Conservation (phyloP, 1,284 basidiomycete species). For the Fomes fomentarius region DNA sequence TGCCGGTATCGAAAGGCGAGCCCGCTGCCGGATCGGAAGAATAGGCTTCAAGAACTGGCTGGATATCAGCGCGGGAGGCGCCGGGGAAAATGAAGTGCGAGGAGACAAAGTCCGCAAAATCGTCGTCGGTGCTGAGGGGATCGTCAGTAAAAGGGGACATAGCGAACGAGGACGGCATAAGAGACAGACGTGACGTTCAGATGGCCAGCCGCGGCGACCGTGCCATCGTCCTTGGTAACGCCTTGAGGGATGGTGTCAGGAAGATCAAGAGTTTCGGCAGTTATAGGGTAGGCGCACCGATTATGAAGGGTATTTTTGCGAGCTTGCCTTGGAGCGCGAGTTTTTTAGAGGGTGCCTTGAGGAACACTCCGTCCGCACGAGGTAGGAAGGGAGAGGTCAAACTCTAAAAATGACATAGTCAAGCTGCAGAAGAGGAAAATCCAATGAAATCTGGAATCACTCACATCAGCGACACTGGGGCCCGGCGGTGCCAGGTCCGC, state of each 20-base stretch:
- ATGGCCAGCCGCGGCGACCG: slow-evolving; percentile 27
- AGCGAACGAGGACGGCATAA: too few relatives aligned
- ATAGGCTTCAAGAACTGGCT: slow-evolving; percentile 41
- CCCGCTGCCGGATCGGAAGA: slow-evolving; percentile 46
- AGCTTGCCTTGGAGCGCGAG: slow-evolving; percentile 14
- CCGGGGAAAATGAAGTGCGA: slow-evolving; percentile 36
- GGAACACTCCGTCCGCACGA: slow-evolving; percentile 40
- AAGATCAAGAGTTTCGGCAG: too few relatives aligned
- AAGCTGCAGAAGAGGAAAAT: neutral
- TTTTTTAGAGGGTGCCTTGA: slow-evolving; percentile 27
- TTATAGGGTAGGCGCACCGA: slow-evolving; percentile 25
- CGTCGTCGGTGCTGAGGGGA: slow-evolving; percentile 12
- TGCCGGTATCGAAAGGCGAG: slow-evolving; percentile 53
- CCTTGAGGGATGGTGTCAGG: slow-evolving; percentile 6
- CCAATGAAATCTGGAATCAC: too few relatives aligned
- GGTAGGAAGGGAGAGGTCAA: slow-evolving; percentile 35
- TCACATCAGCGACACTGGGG: neutral
- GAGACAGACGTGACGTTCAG: slow-evolving; percentile 18
- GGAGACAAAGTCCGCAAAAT: slow-evolving; percentile 6
- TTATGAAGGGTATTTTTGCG: slow-evolving; percentile 32
- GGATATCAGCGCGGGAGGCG: slow-evolving; percentile 32
- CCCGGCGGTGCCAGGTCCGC: neutral
- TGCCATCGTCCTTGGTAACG: slow-evolving; percentile 36
- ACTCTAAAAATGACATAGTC: neutral
- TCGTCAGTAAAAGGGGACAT: too few relatives aligned